Evolutionary conservation across 495 filamentous ascomycete species (phyloP).

Genomic region (Aspergillus affinis): DNA sequence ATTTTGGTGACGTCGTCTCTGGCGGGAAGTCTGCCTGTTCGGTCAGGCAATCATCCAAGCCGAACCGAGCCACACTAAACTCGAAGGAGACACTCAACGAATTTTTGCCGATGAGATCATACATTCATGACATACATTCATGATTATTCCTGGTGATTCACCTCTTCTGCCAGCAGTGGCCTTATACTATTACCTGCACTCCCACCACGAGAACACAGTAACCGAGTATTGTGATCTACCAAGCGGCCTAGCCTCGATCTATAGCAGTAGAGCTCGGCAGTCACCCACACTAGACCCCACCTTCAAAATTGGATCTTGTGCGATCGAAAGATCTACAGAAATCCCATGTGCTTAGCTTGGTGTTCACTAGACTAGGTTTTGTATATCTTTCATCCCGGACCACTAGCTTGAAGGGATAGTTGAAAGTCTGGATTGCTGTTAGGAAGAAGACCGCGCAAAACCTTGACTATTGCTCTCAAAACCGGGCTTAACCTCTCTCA

Average conservation of each 20-base stretch:
- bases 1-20: background rate
- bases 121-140: background rate
- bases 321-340: background rate
- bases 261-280: background rate
- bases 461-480: background rate
- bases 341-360: background rate
- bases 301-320: background rate
- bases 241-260: background rate
- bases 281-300: background rate
- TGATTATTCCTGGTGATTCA: background rate
- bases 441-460: background rate
- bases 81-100: background rate
- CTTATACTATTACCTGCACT: background rate
- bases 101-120: background rate
- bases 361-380: background rate
- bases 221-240: background rate
- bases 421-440: background rate
- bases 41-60: background rate
- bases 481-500: background rate
- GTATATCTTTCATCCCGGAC: background rate
- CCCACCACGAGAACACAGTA: background rate
- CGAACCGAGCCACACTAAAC: background rate
- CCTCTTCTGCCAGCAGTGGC: background rate
- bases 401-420: background rate
- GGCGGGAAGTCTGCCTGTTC: background rate